These are phyloP conservation scores for Alternaria viburni DNA, from an alignment of 2,329 filamentous ascomycete species.

Conservation along the genomic window DNA sequence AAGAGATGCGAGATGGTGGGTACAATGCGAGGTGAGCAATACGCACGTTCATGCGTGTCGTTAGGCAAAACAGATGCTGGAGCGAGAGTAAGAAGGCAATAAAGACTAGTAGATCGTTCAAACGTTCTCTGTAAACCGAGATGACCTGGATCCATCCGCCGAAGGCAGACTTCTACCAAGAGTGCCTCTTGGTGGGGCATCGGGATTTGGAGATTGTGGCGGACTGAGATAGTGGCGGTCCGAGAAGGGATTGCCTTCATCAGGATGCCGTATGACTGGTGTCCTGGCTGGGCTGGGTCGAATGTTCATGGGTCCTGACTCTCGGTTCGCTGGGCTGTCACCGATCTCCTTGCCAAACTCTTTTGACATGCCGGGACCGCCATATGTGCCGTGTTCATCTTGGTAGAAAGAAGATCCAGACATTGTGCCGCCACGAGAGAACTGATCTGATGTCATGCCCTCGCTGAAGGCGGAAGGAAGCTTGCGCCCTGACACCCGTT, in stretches of 20 bases:
- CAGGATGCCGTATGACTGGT: conserved; percentile 61
- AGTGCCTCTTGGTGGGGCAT: conserved; percentile 33
- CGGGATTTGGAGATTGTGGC: conserved; percentile 48
- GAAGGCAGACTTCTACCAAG: conserved; percentile 54
- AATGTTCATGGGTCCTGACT: conserved; percentile 33
- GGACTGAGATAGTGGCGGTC: conserved; percentile 41
- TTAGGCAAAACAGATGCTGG: conserved; percentile 24
- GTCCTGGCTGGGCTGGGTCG: conserved; percentile 68
- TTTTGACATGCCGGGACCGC: conserved; percentile 32
- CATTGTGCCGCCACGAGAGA: conserved; percentile 38
- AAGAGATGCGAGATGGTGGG: conserved; percentile 9
- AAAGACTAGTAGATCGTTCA: conserved; percentile 25
- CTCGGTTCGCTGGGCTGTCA: conserved; percentile 24
- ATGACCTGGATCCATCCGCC: conserved; percentile 54
- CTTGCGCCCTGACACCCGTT: conserved; percentile 56
- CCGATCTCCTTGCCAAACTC: conserved; percentile 40
- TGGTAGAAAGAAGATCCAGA: conserved; percentile 53
- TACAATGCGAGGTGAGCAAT: conserved; percentile 19
- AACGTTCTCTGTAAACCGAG: conserved; percentile 57
- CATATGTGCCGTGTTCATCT: conserved; percentile 53
- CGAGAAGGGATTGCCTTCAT: conserved; percentile 34
- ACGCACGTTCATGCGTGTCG: conserved; percentile 36
- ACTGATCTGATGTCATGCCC: conserved; percentile 53
- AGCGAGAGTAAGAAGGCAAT: conserved; percentile 33
- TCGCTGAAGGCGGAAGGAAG: conserved; percentile 57